These are phyloP conservation scores for Hericium rajendrae DNA, from an alignment of 768 basidiomycete species.

Conservation along the genomic window DNA sequence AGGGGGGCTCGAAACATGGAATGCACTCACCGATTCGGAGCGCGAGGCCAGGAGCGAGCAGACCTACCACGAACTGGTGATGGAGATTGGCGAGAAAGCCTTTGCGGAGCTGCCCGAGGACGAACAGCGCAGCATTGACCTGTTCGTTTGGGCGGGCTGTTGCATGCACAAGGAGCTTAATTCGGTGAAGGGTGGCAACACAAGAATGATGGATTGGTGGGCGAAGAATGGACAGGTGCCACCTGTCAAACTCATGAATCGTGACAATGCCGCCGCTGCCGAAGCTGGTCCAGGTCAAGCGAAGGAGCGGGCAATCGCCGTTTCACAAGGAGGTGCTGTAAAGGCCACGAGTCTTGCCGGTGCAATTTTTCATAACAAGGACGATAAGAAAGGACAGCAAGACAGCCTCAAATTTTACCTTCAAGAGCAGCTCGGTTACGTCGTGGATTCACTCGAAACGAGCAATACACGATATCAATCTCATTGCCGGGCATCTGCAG, in stretches of 20 bases:
- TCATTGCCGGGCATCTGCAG: constrained; percentile 12
- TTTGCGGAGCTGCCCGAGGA: neutral
- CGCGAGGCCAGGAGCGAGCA: neutral
- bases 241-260: constrained; percentile 8
- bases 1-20: too few species aligned
- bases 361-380: neutral
- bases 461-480: constrained; percentile 17
- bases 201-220: constrained; percentile 1
- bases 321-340: neutral
- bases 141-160: neutral
- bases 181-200: neutral
- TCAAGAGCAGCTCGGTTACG: neutral
- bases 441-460: constrained; percentile 15
- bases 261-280: constrained; percentile 7
- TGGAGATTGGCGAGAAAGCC: neutral
- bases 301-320: neutral
- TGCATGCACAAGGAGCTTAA: neutral
- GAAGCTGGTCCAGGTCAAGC: neutral
- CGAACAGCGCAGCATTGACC: neutral
- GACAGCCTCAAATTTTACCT: neutral
- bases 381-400: constrained; percentile 2
- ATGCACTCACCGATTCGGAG: neutral
- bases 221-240: neutral
- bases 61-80: neutral
- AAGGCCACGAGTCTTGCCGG: neutral